These are phyloP conservation scores for Cyamopsis tetragonoloba DNA, from an alignment of 306 rosid species.

Conservation along the genomic window DNA sequence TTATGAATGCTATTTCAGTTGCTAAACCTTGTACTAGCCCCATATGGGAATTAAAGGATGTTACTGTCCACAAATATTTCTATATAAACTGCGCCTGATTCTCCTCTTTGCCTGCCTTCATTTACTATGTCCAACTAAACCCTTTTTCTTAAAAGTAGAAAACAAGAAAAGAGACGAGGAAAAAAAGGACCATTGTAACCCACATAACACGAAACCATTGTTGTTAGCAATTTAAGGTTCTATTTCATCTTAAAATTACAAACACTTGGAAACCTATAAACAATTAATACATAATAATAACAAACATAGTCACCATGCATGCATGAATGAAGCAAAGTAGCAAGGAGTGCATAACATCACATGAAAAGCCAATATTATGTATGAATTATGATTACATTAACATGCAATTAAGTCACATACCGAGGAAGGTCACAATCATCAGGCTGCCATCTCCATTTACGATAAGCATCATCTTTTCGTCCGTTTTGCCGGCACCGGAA, in stretches of 20 bases:
- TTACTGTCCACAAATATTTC: not conserved
- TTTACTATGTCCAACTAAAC: not conserved
- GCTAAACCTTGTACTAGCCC: not conserved
- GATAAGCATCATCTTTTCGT: constrained; percentile 46
- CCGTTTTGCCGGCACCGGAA: constrained; percentile 72
- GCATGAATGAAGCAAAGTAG: constrained; percentile 14
- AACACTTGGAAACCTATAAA: not conserved
- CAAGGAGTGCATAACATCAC: not conserved
- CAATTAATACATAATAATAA: not conserved
- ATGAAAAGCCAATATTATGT: too few relatives aligned
- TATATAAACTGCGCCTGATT: not conserved
- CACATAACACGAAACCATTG: not conserved
- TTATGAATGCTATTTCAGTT: not conserved
- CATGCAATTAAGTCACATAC: constrained; percentile 40
- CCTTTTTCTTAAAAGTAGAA: not conserved
- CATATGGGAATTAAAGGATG: constrained; percentile 2
- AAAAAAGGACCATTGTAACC: not conserved
- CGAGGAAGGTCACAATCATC: constrained; percentile 61
- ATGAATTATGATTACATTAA: too few relatives aligned
- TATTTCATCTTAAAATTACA: not conserved
- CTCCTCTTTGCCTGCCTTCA: not conserved
- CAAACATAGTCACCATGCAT: not conserved
- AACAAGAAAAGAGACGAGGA: not conserved
- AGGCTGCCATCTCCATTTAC: constrained; percentile 83
- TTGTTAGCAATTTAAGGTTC: not conserved